phyloP scores from a whole-genome alignment of 352 stramenopile genomes.

The Pythium apleroticum region DNA sequence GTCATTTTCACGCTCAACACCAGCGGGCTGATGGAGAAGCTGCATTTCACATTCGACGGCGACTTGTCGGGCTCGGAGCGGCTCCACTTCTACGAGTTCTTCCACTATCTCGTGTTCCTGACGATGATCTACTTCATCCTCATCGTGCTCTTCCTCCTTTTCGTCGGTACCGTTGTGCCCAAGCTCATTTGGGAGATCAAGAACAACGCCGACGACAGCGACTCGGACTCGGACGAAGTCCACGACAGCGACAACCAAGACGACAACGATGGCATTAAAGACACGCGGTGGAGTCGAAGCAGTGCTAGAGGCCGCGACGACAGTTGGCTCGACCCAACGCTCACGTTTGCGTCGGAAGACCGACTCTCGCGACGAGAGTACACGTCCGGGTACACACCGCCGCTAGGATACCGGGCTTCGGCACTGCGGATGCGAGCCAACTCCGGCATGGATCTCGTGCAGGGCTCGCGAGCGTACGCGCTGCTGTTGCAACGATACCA shows the following conservation, averaged over 20 bases:
- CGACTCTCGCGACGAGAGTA: conserved; percentile 23
- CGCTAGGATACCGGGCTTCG: conserved; percentile 29
- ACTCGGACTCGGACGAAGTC: conserved; percentile 17
- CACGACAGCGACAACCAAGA: conserved; percentile 13
- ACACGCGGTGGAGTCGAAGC: conserved; percentile 9
- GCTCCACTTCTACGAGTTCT: conserved; percentile 89
- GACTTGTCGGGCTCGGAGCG: conserved; percentile 54
- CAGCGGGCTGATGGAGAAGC: conserved; percentile 54
- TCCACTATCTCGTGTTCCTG: conserved; percentile 90
- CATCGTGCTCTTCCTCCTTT: conserved; percentile 82
- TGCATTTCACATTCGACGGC: conserved; percentile 43
- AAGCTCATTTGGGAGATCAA: conserved; percentile 74
- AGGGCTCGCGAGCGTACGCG: conserved; percentile 69
- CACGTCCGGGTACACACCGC: conserved; percentile 6
- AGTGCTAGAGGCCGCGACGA: conserved; percentile 12
- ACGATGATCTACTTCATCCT: conserved; percentile 89
- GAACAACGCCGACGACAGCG: conserved; percentile 17
- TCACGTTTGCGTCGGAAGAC: conserved; percentile 13
- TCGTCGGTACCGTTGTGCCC: conserved; percentile 81
- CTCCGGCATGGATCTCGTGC: conserved; percentile 78
- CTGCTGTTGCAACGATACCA: conserved; percentile 76
- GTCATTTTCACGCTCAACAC: conserved; percentile 89
- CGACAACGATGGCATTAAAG: conserved; percentile 29
- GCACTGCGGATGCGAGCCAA: conserved; percentile 34
- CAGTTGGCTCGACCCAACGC: conserved; percentile 13